Conservation (phyloP, 1,139 yeast genomes). For the Candida labiduridarum region DNA sequence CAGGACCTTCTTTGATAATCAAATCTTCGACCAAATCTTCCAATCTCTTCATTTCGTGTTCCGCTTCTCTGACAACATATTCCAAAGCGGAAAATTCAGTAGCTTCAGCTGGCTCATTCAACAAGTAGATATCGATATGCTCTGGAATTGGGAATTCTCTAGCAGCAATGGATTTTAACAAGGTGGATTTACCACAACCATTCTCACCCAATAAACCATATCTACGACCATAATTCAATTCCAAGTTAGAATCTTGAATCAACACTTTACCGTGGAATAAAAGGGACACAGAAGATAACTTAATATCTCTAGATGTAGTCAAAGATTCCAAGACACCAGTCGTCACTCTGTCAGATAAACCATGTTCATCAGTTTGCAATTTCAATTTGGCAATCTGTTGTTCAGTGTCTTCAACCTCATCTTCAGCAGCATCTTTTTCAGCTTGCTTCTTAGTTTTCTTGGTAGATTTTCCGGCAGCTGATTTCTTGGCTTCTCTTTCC, state of each 20-base stretch:
- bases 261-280: slow-evolving; percentile 97
- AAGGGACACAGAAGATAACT: slow-evolving; percentile 84
- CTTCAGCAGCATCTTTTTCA: slow-evolving; percentile 60
- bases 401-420: slow-evolving; percentile 64
- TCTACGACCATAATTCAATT: slow-evolving; percentile 95
- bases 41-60: slow-evolving; percentile 83
- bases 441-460: slow-evolving; percentile 60
- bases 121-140: slow-evolving; percentile 82
- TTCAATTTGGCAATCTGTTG: slow-evolving; percentile 83
- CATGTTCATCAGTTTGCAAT: slow-evolving; percentile 90
- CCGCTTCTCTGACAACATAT: slow-evolving; percentile 97
- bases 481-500: slow-evolving; percentile 63
- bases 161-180: slow-evolving; percentile 89
- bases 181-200: slow-evolving; percentile 98
- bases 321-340: slow-evolving; percentile 95
- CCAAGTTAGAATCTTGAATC: slow-evolving; percentile 87
- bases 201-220: slow-evolving; percentile 97
- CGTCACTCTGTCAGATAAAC: slow-evolving; percentile 94
- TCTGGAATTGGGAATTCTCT: slow-evolving; percentile 96
- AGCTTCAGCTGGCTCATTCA: slow-evolving; percentile 98
- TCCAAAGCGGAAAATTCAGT: slow-evolving; percentile 90
- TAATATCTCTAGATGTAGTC: slow-evolving; percentile 90
- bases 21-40: slow-evolving; percentile 91
- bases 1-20: slow-evolving; percentile 92
- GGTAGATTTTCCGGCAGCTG: slow-evolving; percentile 73